Percentiles rank a stretch among this genome's conserved stretches.
Conservation (phyloP, 495 filamentous ascomycete species). For the Friedmanniomyces endolithicus region DNA sequence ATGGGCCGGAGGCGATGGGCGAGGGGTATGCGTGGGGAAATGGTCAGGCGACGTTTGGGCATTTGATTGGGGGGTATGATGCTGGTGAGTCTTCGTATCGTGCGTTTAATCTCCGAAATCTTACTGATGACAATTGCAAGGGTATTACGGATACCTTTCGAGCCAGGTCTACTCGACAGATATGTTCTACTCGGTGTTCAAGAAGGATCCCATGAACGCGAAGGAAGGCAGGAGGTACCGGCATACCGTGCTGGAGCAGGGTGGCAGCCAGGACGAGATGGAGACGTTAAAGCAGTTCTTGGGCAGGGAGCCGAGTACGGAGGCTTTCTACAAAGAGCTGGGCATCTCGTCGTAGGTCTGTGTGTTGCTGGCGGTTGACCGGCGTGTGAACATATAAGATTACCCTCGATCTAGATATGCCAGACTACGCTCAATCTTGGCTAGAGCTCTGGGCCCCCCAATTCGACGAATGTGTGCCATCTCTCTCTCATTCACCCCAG, state of each 20-base stretch:
- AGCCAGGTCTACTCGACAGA: constrained; percentile 60
- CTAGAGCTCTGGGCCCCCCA: too few species aligned
- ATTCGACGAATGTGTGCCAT: too few species aligned
- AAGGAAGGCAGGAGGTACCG: constrained; percentile 55
- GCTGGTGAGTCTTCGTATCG: constrained; percentile 16
- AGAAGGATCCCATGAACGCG: constrained; percentile 56
- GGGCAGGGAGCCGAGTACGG: constrained; percentile 55
- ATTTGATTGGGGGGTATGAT: constrained; percentile 62
- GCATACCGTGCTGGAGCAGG: constrained; percentile 60
- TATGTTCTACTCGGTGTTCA: constrained; percentile 72
- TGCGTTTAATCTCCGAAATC: too few species aligned
- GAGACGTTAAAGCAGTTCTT: constrained; percentile 57
- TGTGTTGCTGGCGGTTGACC: too few species aligned
- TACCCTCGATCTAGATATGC: too few species aligned
- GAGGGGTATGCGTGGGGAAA: constrained; percentile 49
- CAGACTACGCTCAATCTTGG: too few species aligned
- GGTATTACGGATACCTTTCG: constrained; percentile 60
- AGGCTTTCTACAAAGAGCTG: constrained; percentile 64
- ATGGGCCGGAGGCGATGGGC: constrained; percentile 48
- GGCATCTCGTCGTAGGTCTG: constrained; percentile 32
- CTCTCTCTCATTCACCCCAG: too few species aligned
- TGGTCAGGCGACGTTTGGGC: constrained; percentile 58
- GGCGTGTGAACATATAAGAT: too few species aligned
- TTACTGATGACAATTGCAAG: constrained; percentile 24
- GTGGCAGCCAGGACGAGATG: constrained; percentile 67